Evolutionary conservation across 73 alveolate genomes (phyloP).

Genomic region (Paramecium sexaurelia): DNA sequence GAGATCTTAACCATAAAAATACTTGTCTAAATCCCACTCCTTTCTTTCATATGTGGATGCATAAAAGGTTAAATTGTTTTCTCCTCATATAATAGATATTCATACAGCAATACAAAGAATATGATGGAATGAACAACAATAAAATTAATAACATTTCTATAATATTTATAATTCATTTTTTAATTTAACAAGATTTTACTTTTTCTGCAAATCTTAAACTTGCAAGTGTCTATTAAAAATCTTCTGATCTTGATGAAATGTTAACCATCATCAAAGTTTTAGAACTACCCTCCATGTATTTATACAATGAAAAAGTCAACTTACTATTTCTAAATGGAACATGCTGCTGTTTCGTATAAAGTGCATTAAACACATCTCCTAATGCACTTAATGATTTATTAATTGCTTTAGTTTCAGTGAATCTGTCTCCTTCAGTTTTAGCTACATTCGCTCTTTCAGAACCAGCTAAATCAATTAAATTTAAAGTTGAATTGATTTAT

Average conservation of each 20-base stretch:
- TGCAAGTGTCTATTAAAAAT: conserved; percentile 41
- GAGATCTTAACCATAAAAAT: not conserved
- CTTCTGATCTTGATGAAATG: conserved; percentile 83
- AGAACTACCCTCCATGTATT: conserved; percentile 95
- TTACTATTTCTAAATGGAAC: conserved; percentile 89
- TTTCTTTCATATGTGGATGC: not conserved
- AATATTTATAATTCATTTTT: conserved; percentile 6
- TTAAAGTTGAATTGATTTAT: conserved; percentile 81
- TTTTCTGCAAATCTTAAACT: conserved; percentile 65
- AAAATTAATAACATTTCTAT: not conserved
- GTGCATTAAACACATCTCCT: conserved; percentile 87
- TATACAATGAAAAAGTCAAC: conserved; percentile 84
- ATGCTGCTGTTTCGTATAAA: conserved; percentile 80
- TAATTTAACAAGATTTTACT: conserved; percentile 59
- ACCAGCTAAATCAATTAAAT: conserved; percentile 83
- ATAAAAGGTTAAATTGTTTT: not conserved
- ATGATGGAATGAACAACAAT: not conserved
- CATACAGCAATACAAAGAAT: not conserved
- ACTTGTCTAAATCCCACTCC: not conserved
- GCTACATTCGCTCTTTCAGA: conserved; percentile 92
- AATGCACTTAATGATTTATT: conserved; percentile 80
- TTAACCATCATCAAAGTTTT: conserved; percentile 96
- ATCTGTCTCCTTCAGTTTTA: conserved; percentile 81
- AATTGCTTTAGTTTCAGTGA: conserved; percentile 81
- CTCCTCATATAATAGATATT: not conserved